phyloP scores from a whole-genome alignment of 305 asterid species.

The Fraxinus velutina region DNA sequence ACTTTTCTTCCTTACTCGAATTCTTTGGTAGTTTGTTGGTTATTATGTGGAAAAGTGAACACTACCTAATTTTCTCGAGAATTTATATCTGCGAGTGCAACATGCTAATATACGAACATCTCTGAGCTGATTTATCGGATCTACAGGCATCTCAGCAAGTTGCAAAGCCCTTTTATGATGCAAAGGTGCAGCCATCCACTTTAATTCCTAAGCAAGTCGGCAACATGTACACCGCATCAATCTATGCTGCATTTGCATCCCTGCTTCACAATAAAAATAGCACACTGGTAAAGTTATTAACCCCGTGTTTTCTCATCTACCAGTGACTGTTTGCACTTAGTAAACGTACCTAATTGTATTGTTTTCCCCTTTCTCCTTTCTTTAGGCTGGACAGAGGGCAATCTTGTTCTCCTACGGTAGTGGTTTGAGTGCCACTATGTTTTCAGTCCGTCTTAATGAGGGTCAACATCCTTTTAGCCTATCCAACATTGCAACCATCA shows the following conservation, averaged over 20 bases:
- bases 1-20: neutral
- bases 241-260: constrained; percentile 93
- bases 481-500: constrained; percentile 63
- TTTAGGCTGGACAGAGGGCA: constrained; percentile 86
- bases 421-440: constrained; percentile 83
- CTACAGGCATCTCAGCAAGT: constrained; percentile 83
- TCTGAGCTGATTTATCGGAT: constrained; percentile 13
- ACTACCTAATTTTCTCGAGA: neutral
- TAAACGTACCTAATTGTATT: neutral
- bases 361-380: neutral
- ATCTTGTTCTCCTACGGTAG: constrained; percentile 88
- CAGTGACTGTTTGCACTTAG: neutral
- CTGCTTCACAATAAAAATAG: constrained; percentile 66
- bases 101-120: neutral
- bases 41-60: neutral
- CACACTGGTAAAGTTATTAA: constrained; percentile 54
- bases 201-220: constrained; percentile 93
- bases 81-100: neutral
- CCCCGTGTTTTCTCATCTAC: neutral
- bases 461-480: constrained; percentile 82
- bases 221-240: constrained; percentile 94
- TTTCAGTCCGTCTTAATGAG: constrained; percentile 71
- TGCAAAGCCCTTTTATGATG: constrained; percentile 71
- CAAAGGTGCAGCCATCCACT: constrained; percentile 82
- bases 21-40: neutral